Base-by-base conservation (phyloP, 2,329 filamentous ascomycete genomes). In the Aphanocladium album region DNA sequence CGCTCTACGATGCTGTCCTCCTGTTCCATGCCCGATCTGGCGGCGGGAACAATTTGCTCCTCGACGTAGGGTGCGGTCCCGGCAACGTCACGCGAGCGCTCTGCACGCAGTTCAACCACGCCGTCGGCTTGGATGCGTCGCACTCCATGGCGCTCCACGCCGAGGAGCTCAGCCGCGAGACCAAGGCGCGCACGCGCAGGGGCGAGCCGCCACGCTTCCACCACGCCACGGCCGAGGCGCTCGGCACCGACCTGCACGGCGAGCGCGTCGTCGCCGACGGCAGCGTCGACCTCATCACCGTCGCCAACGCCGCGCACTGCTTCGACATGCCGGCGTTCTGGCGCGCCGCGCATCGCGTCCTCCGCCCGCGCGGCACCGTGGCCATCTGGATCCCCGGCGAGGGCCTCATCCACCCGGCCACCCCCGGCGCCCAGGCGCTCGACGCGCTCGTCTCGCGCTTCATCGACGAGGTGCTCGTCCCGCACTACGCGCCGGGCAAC, bases 11-110 rank as follows among this genome's bases (percentile, higher is more conserved):
- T 2, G 65, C 67, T 43, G 73, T 86, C 52, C 49, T 82, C 5
- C 64, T 75, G 19, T 73, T 79, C 57, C 83, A 86, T 64, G 69
- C 65, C 1, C 71, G 75, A 1, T 78, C 76, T 0, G 78, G 79
- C 21, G 81, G 80, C 14, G 57, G 73, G 14, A 65, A 80, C 16
- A 67, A 72, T 33, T 72, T 70, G 2, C 63, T 84, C 0, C 67
- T 84, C 14, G 83, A 87, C 62, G 70, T 86, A 6, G 84, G 84
- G 35, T 85, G 82, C 65, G 83, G 84, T 0, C 83, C 83, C 0
- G 84, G 83, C 4, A 78, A 70, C 14, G 80, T 78, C 0, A 75
- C 75, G 0, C 75, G 77, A 2, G 72, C 71, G 5, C 73, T 86
- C 1, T 77, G 79, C 0, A 68, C 71, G 0, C 73, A 72, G 37